phyloP scores from a whole-genome alignment of 805 yeast species.

The Sugiyamaella mastotermitis region DNA sequence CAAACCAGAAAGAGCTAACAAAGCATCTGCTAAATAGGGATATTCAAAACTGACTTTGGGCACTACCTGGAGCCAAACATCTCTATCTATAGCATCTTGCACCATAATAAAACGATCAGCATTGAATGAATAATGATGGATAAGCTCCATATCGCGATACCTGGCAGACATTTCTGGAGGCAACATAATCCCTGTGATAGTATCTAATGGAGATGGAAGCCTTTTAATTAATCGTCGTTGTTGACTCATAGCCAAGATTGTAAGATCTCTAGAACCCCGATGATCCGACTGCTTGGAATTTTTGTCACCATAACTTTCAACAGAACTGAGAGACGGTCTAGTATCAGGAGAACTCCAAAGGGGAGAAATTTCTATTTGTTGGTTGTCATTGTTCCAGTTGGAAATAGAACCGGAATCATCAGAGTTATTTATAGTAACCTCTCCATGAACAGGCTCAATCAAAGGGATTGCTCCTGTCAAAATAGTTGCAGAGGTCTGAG shows the following conservation, averaged over 20 bases:
- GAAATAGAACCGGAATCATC: too few relatives aligned
- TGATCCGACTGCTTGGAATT: too few relatives aligned
- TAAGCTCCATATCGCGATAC: conserved; percentile 14
- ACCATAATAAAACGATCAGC: conserved; percentile 13
- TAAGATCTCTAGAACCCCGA: background rate
- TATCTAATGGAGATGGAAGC: background rate
- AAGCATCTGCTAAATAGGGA: conserved; percentile 11
- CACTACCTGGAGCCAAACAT: conserved; percentile 15
- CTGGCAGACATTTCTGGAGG: conserved; percentile 6
- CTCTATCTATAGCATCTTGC: conserved; percentile 6
- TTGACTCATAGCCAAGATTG: background rate
- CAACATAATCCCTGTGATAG: conserved; percentile 5
- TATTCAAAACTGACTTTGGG: conserved; percentile 11
- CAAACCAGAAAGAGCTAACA: conserved; percentile 15
- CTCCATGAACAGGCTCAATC: too few relatives aligned
- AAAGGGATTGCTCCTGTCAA: too few relatives aligned
- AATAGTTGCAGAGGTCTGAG: too few relatives aligned
- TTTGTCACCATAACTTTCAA: too few relatives aligned
- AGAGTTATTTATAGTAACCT: too few relatives aligned
- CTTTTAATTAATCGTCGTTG: background rate
- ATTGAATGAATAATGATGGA: conserved; percentile 13
- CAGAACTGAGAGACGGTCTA: too few relatives aligned
- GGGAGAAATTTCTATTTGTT: background rate
- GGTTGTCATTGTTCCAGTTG: too few relatives aligned
- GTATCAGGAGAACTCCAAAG: background rate